Conservation (phyloP, 2,329 filamentous ascomycete species). For the Penicillium occitanis region DNA sequence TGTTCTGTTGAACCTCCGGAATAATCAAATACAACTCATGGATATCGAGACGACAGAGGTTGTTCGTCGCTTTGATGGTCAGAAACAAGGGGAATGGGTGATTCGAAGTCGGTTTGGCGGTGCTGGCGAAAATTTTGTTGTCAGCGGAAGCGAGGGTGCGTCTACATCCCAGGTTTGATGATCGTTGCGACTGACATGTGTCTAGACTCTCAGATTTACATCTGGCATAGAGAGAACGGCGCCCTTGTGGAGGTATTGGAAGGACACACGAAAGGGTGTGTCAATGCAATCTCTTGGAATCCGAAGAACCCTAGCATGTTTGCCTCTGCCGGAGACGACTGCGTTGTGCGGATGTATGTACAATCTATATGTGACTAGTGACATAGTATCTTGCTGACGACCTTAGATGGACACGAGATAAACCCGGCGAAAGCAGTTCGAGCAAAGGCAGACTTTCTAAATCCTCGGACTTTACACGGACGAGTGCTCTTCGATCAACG, state of each 20-base stretch:
- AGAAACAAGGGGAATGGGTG: slow-evolving; percentile 71
- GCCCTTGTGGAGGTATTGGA: slow-evolving; percentile 71
- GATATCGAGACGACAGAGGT: slow-evolving; percentile 70
- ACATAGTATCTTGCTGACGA: background rate
- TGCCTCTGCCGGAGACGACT: slow-evolving; percentile 87
- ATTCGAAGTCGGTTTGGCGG: slow-evolving; percentile 85
- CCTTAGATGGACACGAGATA: slow-evolving; percentile 39
- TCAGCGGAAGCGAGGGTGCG: slow-evolving; percentile 86
- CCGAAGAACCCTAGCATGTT: slow-evolving; percentile 79
- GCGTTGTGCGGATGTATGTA: slow-evolving; percentile 77
- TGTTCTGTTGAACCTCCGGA: slow-evolving; percentile 77
- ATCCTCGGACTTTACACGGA: slow-evolving; percentile 39
- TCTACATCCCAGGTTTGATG: background rate
- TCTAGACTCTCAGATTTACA: slow-evolving; percentile 68
- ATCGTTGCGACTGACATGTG: background rate
- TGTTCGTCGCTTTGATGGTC: slow-evolving; percentile 73
- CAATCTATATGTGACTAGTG: background rate
- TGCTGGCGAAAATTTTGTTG: slow-evolving; percentile 85
- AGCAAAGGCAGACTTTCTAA: slow-evolving; percentile 32
- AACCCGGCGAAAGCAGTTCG: slow-evolving; percentile 27
- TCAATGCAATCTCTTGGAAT: slow-evolving; percentile 89
- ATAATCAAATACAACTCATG: slow-evolving; percentile 74
- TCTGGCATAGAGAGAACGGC: slow-evolving; percentile 88
- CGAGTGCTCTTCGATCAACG: slow-evolving; percentile 45
- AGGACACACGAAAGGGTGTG: slow-evolving; percentile 71